phyloP scores from a whole-genome alignment of 225 moss, liverwort and hornwort genomes.

The Anthoceros angustus region DNA sequence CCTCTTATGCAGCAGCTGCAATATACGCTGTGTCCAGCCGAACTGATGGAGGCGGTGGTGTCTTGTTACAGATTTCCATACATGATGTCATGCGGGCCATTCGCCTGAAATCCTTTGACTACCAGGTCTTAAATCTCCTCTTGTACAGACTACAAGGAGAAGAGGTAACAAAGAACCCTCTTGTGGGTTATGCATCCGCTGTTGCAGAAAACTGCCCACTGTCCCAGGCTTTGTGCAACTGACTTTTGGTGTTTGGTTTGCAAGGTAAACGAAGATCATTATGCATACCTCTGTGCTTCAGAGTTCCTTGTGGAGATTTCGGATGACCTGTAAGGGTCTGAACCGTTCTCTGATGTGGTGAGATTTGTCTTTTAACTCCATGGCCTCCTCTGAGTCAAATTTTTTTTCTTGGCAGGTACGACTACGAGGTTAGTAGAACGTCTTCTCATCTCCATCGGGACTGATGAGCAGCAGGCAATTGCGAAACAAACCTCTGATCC shows the following conservation, averaged over 20 bases:
- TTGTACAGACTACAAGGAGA: slow-evolving; percentile 27
- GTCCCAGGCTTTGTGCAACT: neutral
- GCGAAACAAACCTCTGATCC: neutral
- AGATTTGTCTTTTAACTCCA: neutral
- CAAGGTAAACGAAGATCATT: slow-evolving; percentile 51
- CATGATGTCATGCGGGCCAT: slow-evolving; percentile 61
- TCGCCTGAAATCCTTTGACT: slow-evolving; percentile 82
- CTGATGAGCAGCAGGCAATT: neutral
- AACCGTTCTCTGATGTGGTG: neutral
- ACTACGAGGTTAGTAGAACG: slow-evolving; percentile 46
- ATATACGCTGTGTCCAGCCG: neutral
- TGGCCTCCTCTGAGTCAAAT: neutral
- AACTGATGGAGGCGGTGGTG: neutral
- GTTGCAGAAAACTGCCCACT: too few species aligned
- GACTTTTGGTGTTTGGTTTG: neutral
- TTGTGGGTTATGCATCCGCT: neutral
- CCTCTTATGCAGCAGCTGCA: neutral
- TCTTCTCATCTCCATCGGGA: neutral
- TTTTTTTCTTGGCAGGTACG: slow-evolving; percentile 34
- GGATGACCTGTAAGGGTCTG: slow-evolving; percentile 56
- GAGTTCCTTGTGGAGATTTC: slow-evolving; percentile 80
- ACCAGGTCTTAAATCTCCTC: slow-evolving; percentile 77
- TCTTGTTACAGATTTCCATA: slow-evolving; percentile 26
- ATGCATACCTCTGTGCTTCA: slow-evolving; percentile 48
- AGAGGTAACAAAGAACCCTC: neutral